A percentile compares a stretch with the other conserved stretches of the same genome.
Conservation (phyloP, 192 early-diverging fungal genomes). For the Umbelopsis isabellina region DNA sequence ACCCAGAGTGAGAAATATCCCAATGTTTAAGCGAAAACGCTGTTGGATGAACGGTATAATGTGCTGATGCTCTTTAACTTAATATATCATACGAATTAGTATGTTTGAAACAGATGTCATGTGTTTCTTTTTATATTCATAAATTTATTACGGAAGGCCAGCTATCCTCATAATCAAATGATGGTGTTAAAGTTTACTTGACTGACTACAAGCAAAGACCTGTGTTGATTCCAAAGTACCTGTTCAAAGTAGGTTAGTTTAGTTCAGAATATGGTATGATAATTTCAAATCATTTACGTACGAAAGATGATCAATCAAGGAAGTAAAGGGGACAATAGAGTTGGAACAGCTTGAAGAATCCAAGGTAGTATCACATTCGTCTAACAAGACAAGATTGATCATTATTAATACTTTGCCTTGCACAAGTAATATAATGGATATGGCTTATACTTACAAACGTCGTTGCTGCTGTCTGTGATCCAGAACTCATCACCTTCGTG, state of each 20-base stretch:
- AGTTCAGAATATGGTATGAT: neutral
- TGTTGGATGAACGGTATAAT: too few relatives aligned
- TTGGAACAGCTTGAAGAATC: conserved; percentile 29
- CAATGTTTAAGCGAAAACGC: too few relatives aligned
- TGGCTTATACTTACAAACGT: conserved; percentile 20
- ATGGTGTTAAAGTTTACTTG: too few relatives aligned
- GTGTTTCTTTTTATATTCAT: too few relatives aligned
- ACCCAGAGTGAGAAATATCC: too few relatives aligned
- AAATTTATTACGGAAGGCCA: too few relatives aligned
- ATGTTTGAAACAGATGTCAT: too few relatives aligned
- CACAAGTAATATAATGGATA: too few relatives aligned
- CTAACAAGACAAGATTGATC: neutral
- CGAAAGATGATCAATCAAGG: conserved; percentile 25
- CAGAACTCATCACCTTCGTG: conserved; percentile 35
- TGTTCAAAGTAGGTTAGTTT: neutral
- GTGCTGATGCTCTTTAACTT: too few relatives aligned
- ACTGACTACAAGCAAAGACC: neutral
- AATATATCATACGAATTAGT: too few relatives aligned
- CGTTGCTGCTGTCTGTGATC: conserved; percentile 15
- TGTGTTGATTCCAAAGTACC: conserved; percentile 10
- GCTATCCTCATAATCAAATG: too few relatives aligned
- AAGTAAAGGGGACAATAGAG: conserved; percentile 27
- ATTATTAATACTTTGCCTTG: neutral
- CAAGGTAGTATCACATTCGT: conserved; percentile 15
- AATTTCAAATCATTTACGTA: neutral